Base-by-base conservation (phyloP, 2,329 filamentous ascomycete species). In the Davidsoniella neocaledoniae region DNA sequence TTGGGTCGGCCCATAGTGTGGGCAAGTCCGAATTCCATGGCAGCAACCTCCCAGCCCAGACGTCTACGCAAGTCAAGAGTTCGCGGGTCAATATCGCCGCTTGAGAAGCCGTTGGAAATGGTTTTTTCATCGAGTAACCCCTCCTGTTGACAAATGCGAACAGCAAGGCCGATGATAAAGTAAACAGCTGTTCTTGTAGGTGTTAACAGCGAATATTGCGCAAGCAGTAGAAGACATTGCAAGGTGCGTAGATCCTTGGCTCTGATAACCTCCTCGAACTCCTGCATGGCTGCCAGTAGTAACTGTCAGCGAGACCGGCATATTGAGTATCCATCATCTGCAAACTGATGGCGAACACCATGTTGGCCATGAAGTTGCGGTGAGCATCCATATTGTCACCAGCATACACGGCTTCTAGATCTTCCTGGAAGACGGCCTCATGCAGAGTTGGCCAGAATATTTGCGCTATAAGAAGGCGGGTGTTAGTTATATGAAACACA, bases 311-410 rank as follows among this genome's bases (percentile, higher is more conserved):
- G 25, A 96, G 69, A 21, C 88, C 88, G n/a, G 88, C 87, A 63
- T 91, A 96, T 56, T 85, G 80, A 0, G 81, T 77, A 60, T 88
- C 86, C 58, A 95, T 73, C 63, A 93, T 94, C 64, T 96, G 90
- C 64, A 96, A 76, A 62, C 86, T 90, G 59, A 95, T 94, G 26
- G 91, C 90, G 59, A 96, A 79, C 48, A 95, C 86, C 77, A 96
- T 88, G 52, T 86, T 81, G 46, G 93, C 68, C 42, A 90, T 76
- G 58, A 95, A 96, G 58, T 91, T 87, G 60, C 88, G 81, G 62
- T 88, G 90, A 0, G 86, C 73, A 57, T 94, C 84, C 4, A 67
- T 72, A 36, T 54, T 53, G 49, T 79, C 81, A 46, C 83, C 83
- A 54, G 75, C 71, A 60, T 90, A 93, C 3, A 94, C 86, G 26